These are phyloP conservation scores for Microbotryomycetes sp. DNA, from an alignment of 1,284 basidiomycete genomes.

Conservation along the genomic window DNA sequence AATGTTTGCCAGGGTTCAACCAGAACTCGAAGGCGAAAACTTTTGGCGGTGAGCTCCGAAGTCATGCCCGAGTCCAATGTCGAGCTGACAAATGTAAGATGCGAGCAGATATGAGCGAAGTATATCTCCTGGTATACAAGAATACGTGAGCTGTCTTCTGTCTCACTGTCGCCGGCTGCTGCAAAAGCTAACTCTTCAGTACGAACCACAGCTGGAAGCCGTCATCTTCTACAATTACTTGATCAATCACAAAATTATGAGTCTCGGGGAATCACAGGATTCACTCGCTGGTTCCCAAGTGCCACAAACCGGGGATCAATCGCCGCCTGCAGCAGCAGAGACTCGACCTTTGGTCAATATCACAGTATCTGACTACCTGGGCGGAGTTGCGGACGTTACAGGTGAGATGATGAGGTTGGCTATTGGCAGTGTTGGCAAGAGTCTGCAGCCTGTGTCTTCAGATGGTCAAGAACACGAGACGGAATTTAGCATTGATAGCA, in stretches of 20 bases:
- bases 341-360: slow-evolving; percentile 9
- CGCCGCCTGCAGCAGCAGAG: too few relatives aligned
- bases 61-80: neutral
- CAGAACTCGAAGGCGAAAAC: slow-evolving; percentile 55
- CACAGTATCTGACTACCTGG: slow-evolving; percentile 73
- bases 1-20: slow-evolving; percentile 58
- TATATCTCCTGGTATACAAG: slow-evolving; percentile 42
- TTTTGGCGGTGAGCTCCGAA: slow-evolving; percentile 60
- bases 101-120: slow-evolving; percentile 31
- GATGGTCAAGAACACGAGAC: slow-evolving; percentile 50
- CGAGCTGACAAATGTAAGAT: neutral
- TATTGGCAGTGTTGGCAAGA: slow-evolving; percentile 46
- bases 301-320: slow-evolving; percentile 4
- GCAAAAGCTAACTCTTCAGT: slow-evolving; percentile 12
- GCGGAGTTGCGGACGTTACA: slow-evolving; percentile 88
- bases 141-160: slow-evolving; percentile 37
- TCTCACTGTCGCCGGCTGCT: neutral
- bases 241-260: slow-evolving; percentile 55
- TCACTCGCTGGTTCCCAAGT: slow-evolving; percentile 19
- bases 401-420: slow-evolving; percentile 97
- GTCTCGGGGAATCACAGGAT: slow-evolving; percentile 19
- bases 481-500: slow-evolving; percentile 66
- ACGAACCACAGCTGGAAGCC: slow-evolving; percentile 69
- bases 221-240: slow-evolving; percentile 84
- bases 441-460: slow-evolving; percentile 53